phyloP scores from a whole-genome alignment of 164 flowering plant genomes.

The Sedum album region DNA sequence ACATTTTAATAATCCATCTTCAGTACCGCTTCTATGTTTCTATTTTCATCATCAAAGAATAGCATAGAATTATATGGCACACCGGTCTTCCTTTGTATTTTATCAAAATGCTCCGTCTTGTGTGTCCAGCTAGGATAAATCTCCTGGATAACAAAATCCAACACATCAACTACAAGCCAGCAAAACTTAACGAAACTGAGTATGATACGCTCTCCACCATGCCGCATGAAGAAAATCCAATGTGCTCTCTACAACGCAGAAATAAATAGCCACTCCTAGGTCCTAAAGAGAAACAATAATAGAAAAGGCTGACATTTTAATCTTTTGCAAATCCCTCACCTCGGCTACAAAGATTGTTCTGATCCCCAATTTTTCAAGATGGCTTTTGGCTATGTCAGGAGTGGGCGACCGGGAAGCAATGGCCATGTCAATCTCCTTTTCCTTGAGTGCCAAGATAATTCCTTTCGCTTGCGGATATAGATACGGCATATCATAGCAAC shows the following conservation, averaged over 20 bases:
- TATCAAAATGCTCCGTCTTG: constrained; percentile 2
- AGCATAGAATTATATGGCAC: neutral
- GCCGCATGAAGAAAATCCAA: no score
- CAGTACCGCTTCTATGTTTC: constrained; percentile 4
- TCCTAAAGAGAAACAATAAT: neutral
- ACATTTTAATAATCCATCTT: neutral
- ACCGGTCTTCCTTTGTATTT: neutral
- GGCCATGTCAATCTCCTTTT: constrained; percentile 70
- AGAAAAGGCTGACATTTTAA: neutral
- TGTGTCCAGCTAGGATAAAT: constrained; percentile 1
- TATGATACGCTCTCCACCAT: no score
- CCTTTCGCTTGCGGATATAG: constrained; percentile 81
- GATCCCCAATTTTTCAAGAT: constrained; percentile 60
- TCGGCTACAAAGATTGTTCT: constrained; percentile 66
- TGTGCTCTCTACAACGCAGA: no score
- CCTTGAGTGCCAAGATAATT: constrained; percentile 69
- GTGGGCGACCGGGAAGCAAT: constrained; percentile 92
- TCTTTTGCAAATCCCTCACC: no score
- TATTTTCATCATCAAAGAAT: constrained; percentile 1
- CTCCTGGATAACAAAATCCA: neutral
- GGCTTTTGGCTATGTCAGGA: constrained; percentile 69
- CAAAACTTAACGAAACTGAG: neutral
- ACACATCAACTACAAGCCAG: neutral
- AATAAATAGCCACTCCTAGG: no score
- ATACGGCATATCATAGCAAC: constrained; percentile 71